Evolutionary conservation across 306 rosid species (phyloP), one percentile per base, ranked within the genome.

Genomic region (Sicyos edulis): DNA sequence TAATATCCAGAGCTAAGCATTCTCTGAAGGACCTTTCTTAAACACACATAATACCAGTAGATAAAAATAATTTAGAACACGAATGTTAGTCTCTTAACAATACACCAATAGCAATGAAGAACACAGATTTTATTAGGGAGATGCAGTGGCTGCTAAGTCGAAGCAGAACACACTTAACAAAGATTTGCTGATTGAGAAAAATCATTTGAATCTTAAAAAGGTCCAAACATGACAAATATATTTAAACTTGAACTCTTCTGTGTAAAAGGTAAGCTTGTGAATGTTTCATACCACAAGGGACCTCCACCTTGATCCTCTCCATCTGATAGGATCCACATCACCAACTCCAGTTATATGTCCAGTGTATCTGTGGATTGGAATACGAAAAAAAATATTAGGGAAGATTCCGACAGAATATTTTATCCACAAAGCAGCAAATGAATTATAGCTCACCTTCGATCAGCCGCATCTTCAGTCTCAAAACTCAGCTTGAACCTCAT

Each of bases 221-320:
- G 11, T 17, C 15, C 8, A 0, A 44, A 10, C 17, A 42, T 17
- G 21, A 19, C 2, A 0, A 63, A 4, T n/a, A 10, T 40, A 16
- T 17, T 26, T 26, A 3, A 66, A 66, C 71, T 45, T 7, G 1
- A 66, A 45, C 11, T 45, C 17, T 44, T 44, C 1, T 16, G 13
- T 5, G 52, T 64, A 64, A 32, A 60, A 64, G 53, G 29, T 2
- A 40, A 20, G 22, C 17, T n/a, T 70, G 52, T 15, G 49, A 34
- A 8, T 29, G 16, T 32, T 70, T 42, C 82, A 22, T 87, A 93
- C 97, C 85, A 83, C 64, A 11, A 93, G 76, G 75, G 97, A 88
- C 84, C 83, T 89, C 99, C 99, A 93, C 80, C 88, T 91, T 20
- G 99, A 91, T 53, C 95, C 88, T 0, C 96, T 85, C 97, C 99